Conservation (phyloP, 2,329 filamentous ascomycete genomes). For the Tricladium varicosporioides region DNA sequence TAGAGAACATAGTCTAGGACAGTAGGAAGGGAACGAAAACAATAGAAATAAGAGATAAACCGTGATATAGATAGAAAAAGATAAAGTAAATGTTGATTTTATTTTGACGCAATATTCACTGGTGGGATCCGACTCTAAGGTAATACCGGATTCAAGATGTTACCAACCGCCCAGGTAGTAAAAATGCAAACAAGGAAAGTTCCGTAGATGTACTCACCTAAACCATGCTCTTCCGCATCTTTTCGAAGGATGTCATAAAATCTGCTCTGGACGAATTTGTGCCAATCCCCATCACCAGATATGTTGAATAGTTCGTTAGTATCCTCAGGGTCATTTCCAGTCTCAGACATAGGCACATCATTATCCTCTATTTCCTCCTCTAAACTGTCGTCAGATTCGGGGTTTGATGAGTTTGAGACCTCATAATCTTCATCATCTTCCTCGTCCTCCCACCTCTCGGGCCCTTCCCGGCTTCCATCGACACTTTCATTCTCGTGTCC, state of each 20-base stretch:
- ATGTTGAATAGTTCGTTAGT: background rate
- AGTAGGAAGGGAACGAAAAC: no score
- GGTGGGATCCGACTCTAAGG: no score
- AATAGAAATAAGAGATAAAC: no score
- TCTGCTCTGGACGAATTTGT: background rate
- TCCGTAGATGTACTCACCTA: background rate
- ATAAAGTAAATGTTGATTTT: no score
- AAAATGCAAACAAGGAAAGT: background rate
- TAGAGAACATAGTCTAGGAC: no score
- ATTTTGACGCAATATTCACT: no score
- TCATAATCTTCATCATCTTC: constrained; percentile 4
- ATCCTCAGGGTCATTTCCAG: background rate
- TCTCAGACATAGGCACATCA: background rate
- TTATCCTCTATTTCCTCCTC: background rate
- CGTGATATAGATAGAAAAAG: no score
- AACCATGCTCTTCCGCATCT: background rate
- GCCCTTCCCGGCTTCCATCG: background rate
- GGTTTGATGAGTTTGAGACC: background rate
- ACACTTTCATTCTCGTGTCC: background rate
- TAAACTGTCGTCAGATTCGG: background rate
- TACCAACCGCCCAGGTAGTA: no score
- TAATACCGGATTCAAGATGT: no score
- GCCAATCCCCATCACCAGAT: background rate
- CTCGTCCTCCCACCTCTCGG: background rate
- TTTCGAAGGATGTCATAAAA: background rate